Evolutionary conservation across 768 basidiomycete species (phyloP).

Genomic region (Dictyophora rubrovolvata): DNA sequence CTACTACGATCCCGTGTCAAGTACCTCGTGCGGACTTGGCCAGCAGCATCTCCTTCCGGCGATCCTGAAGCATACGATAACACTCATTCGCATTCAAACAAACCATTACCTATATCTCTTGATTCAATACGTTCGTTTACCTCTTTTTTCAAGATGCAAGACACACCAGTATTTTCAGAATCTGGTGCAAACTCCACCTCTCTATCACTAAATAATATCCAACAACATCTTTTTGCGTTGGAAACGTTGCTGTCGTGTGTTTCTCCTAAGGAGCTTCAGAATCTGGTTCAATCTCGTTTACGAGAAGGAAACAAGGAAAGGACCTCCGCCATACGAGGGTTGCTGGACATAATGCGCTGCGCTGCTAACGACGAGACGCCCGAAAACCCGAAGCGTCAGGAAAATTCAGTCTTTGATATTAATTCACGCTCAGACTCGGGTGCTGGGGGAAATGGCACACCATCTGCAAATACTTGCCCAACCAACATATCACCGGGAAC

Average conservation of each 20-base stretch:
- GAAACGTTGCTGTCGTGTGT: constrained; percentile 5
- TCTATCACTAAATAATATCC: not conserved
- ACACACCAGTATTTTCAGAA: not conserved
- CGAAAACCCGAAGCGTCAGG: not conserved
- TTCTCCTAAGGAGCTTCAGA: not conserved
- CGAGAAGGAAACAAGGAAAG: not conserved
- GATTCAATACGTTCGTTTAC: constrained; percentile 5
- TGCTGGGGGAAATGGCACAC: not conserved
- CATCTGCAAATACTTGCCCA: not conserved
- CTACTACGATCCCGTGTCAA: constrained; percentile 1
- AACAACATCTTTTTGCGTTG: constrained; percentile 3
- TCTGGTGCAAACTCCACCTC: not conserved
- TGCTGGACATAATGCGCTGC: constrained; percentile 7
- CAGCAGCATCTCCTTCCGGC: not conserved
- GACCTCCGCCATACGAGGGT: constrained; percentile 1
- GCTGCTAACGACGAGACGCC: not conserved
- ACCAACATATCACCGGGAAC: not conserved
- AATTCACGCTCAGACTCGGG: not conserved
- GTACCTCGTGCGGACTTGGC: constrained; percentile 5
- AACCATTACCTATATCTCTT: not conserved
- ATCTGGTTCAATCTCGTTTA: constrained; percentile 1
- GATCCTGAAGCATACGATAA: not conserved
- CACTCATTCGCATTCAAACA: not conserved
- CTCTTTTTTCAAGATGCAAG: constrained; percentile 4
- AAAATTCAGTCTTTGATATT: not conserved